Percentiles rank a stretch among this genome's conserved stretches.
Evolutionary conservation across 306 rosid species (phyloP).

Genomic region (Lablab purpureus): DNA sequence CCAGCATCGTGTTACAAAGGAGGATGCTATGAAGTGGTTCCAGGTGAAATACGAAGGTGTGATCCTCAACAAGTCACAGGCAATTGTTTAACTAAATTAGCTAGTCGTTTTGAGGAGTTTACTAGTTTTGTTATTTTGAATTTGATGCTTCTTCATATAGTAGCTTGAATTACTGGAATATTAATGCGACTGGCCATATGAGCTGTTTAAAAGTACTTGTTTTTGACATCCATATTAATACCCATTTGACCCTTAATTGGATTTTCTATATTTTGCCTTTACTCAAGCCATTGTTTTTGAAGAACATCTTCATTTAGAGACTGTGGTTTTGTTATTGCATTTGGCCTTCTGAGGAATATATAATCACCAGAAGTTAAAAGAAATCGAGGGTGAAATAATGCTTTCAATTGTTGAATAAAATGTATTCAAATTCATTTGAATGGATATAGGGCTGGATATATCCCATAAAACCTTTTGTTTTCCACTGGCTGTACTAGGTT

Average conservation of each 20-base stretch:
- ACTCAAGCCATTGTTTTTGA: background rate
- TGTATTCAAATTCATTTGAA: too few species aligned
- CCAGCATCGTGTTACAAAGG: conserved; percentile 87
- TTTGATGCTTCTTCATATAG: conserved; percentile 40
- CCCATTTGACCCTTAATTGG: background rate
- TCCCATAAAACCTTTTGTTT: too few species aligned
- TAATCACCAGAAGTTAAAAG: background rate
- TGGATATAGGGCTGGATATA: too few species aligned
- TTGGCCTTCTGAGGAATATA: background rate
- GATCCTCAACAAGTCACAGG: conserved; percentile 85
- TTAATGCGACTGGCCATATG: conserved; percentile 2
- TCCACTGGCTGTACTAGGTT: too few species aligned
- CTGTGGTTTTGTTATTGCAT: background rate
- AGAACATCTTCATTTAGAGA: background rate
- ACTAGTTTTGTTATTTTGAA: conserved; percentile 47
- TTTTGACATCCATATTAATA: conserved; percentile 12
- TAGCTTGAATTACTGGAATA: conserved; percentile 20
- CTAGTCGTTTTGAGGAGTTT: conserved; percentile 22
- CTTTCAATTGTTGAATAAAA: background rate
- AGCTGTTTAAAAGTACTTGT: background rate
- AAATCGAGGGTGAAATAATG: background rate
- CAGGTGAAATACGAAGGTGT: conserved; percentile 93
- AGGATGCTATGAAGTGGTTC: conserved; percentile 93
- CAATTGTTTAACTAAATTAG: conserved; percentile 31
- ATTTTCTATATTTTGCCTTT: conserved; percentile 8